Conservation (phyloP, 805 yeast genomes). For the Hermanozyma aechmeae region DNA sequence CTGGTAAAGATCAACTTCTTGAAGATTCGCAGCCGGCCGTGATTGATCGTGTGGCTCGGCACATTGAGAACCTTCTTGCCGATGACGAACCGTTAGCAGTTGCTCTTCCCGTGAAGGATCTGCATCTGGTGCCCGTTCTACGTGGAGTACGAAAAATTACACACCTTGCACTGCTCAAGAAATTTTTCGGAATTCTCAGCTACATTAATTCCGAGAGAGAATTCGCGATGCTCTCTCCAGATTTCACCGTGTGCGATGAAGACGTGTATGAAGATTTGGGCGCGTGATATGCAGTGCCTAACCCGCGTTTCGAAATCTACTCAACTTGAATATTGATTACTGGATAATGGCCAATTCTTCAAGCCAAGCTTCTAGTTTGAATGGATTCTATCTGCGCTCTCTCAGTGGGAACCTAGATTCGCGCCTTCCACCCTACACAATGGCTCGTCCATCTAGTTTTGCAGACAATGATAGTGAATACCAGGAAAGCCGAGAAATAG, state of each 20-base stretch:
- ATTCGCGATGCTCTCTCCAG: constrained; percentile 37
- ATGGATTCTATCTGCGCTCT: not conserved
- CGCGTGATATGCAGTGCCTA: not conserved
- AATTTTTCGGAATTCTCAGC: constrained; percentile 60
- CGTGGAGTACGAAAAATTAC: constrained; percentile 30
- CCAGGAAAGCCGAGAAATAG: constrained; percentile 1
- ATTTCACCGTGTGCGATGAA: constrained; percentile 31
- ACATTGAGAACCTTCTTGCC: constrained; percentile 19
- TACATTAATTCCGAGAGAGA: constrained; percentile 56
- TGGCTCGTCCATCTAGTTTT: constrained; percentile 1
- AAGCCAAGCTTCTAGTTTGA: not conserved
- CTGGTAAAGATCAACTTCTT: constrained; percentile 15
- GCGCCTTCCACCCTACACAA: constrained; percentile 1
- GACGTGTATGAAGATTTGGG: constrained; percentile 53
- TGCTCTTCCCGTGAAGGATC: constrained; percentile 17
- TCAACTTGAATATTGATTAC: not conserved
- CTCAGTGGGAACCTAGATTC: no score
- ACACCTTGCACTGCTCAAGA: constrained; percentile 40
- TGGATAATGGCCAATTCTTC: not conserved
- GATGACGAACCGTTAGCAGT: constrained; percentile 31
- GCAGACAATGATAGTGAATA: not conserved
- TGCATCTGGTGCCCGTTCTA: constrained; percentile 34
- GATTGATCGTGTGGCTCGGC: constrained; percentile 38
- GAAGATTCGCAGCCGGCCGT: constrained; percentile 12
- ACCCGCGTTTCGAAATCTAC: not conserved